Evolutionary conservation across 2,329 filamentous ascomycete species (phyloP).

Genomic region (Ceratocystis lukuohia): DNA sequence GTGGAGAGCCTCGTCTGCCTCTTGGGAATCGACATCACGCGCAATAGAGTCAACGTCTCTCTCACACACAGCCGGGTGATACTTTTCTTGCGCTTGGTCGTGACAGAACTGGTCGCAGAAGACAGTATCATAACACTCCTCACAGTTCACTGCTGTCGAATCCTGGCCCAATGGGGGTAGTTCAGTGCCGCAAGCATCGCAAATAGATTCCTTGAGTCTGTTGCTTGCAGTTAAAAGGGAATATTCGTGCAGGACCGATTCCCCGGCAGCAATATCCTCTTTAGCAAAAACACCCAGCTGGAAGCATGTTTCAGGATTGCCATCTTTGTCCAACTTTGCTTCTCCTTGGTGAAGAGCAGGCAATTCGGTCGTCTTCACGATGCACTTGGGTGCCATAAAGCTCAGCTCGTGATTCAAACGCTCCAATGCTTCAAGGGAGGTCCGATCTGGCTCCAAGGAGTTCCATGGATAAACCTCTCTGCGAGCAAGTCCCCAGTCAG

Average conservation of each 20-base stretch:
- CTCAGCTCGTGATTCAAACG: constrained; percentile 59
- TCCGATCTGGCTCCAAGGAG: constrained; percentile 53
- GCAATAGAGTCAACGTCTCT: constrained; percentile 52
- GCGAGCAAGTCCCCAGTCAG: constrained; percentile 57
- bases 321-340: constrained; percentile 32
- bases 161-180: constrained; percentile 30
- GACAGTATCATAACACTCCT: constrained; percentile 50
- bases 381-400: constrained; percentile 64
- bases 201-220: constrained; percentile 70
- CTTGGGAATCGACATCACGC: constrained; percentile 47
- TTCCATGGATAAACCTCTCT: constrained; percentile 61
- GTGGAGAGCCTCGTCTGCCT: constrained; percentile 49
- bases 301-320: constrained; percentile 45
- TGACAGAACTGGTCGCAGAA: constrained; percentile 51
- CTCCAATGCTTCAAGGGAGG: constrained; percentile 52
- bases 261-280: constrained; percentile 62
- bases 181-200: constrained; percentile 72
- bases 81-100: constrained; percentile 42
- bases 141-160: constrained; percentile 35
- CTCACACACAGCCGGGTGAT: constrained; percentile 53
- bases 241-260: constrained; percentile 66
- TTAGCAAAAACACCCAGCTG: constrained; percentile 88
- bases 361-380: constrained; percentile 61
- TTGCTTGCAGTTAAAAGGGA: constrained; percentile 83
- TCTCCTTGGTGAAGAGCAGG: constrained; percentile 53